phyloP scores from a whole-genome alignment of 306 rosid species.

The Trifolium subterraneum region DNA sequence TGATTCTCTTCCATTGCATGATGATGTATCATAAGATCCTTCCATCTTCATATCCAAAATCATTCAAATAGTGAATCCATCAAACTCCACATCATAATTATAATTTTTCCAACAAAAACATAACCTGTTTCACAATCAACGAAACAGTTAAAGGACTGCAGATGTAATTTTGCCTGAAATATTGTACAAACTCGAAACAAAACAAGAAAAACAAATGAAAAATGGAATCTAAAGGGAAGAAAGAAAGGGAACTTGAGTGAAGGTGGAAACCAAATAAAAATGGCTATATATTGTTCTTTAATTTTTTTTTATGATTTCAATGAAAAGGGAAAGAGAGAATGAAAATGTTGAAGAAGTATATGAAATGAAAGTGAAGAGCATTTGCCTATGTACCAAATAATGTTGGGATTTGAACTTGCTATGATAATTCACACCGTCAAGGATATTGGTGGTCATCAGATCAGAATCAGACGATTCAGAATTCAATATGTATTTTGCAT shows the following conservation, averaged over 20 bases:
- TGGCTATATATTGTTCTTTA: neutral
- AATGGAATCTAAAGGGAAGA: conserved; percentile 1
- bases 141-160: neutral
- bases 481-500: too few species aligned
- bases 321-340: neutral
- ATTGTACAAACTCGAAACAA: neutral
- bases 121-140: conserved; percentile 50
- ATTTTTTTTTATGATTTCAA: neutral
- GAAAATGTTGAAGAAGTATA: conserved; percentile 6
- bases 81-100: conserved; percentile 37
- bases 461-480: too few species aligned
- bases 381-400: conserved; percentile 20
- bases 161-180: neutral
- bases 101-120: conserved; percentile 36
- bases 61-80: conserved; percentile 43
- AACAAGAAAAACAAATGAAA: conserved; percentile 1
- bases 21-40: conserved; percentile 46
- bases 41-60: conserved; percentile 73
- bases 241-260: conserved; percentile 25
- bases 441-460: too few species aligned
- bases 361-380: conserved; percentile 19
- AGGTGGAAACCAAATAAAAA: conserved; percentile 12
- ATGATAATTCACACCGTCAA: too few species aligned
- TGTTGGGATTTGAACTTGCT: too few species aligned
- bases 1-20: neutral